Percentiles rank a stretch among this genome's conserved stretches.
These are phyloP conservation scores for Pythium volutum DNA, from an alignment of 352 stramenopile species.

Conservation along the genomic window DNA sequence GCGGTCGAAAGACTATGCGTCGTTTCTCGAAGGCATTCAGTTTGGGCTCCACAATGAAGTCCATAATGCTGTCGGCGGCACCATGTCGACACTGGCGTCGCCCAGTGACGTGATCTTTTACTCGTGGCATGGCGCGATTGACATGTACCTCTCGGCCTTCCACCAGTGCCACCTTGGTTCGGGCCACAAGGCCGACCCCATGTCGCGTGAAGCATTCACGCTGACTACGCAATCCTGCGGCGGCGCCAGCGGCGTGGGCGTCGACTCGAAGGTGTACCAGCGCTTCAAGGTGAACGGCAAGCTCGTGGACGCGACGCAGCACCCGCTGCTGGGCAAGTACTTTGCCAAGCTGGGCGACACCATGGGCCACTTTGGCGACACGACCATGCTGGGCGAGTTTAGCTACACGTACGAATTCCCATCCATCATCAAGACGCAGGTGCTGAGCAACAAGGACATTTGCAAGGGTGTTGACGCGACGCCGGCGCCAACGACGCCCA, in stretches of 20 bases:
- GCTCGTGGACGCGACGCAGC: slow-evolving; percentile 48
- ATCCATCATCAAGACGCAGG: slow-evolving; percentile 50
- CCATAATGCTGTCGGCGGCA: slow-evolving; percentile 48
- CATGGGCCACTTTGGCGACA: slow-evolving; percentile 61
- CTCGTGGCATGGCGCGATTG: slow-evolving; percentile 60
- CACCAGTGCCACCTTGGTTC: slow-evolving; percentile 56
- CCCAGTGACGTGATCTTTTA: slow-evolving; percentile 64
- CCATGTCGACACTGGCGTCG: slow-evolving; percentile 48
- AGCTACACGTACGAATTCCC: slow-evolving; percentile 73
- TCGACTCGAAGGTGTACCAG: slow-evolving; percentile 38
- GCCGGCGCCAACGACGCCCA: slow-evolving; percentile 15
- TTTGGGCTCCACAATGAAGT: slow-evolving; percentile 67
- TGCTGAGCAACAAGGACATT: slow-evolving; percentile 63
- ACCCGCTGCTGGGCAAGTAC: slow-evolving; percentile 63
- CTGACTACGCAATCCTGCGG: slow-evolving; percentile 44
- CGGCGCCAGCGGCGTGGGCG: slow-evolving; percentile 37
- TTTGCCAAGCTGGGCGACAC: slow-evolving; percentile 52
- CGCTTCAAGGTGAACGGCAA: slow-evolving; percentile 38
- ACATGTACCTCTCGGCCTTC: slow-evolving; percentile 71
- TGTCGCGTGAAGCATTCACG: slow-evolving; percentile 41
- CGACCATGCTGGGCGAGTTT: slow-evolving; percentile 61
- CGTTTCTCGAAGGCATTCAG: slow-evolving; percentile 55
- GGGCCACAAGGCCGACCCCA: slow-evolving; percentile 28
- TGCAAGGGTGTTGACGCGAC: slow-evolving; percentile 52
- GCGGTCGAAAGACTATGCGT: slow-evolving; percentile 48